Evolutionary conservation across 139 green algal species (phyloP), one percentile per base, ranked within the genome.

Genomic region (Chlorokybus atmophyticus): DNA sequence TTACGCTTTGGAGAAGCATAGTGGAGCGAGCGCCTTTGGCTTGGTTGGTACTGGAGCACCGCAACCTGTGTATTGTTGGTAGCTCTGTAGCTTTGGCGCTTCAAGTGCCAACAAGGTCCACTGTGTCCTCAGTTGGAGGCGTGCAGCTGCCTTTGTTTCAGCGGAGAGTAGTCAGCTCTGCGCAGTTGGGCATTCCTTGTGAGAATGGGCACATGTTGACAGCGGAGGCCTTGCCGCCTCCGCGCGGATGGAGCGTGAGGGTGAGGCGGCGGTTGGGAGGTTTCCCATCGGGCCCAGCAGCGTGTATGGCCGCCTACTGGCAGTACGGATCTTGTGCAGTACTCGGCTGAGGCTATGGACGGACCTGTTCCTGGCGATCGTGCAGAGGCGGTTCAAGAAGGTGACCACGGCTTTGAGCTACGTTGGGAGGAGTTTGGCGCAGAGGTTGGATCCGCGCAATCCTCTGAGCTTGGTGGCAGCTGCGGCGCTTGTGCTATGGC

Each of bases 311-410:
- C 44, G 58, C 10, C 19, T 32, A 19, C 29, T 66, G 17, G 58
- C 58, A 14, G n/a, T 66, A 24, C 24, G 49, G 10, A 28, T 66
- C 14, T 66, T 60, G 14, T 66, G 58, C 27, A 47, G 50, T 21
- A 27, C 25, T 25, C 31, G 30, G 31, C 58, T 6, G 14, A 44
- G 14, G 38, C 14, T 44, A 14, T 44, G 38, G 14, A 44, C 14
- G 10, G 29, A 60, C 19, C 27, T 66, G 8, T 17, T 66, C 14
- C 27, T 26, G 6, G 17, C n/a, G 48, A 14, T 66, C 4, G 23
- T 26, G 8, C 35, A 27, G 2, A n/a, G 58, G 24, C n/a, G 48
- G 32, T 19, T 60, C n/a, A 23, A 24, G 1, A 50, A 50, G 24
- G 6, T 44, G n/a, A 26, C 50, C 6, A 66, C 57, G 48, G 24